A percentile compares a stretch with the other conserved stretches of the same genome.
Evolutionary conservation across 2,329 filamentous ascomycete species (phyloP).

Genomic region (Drechslera avenae): DNA sequence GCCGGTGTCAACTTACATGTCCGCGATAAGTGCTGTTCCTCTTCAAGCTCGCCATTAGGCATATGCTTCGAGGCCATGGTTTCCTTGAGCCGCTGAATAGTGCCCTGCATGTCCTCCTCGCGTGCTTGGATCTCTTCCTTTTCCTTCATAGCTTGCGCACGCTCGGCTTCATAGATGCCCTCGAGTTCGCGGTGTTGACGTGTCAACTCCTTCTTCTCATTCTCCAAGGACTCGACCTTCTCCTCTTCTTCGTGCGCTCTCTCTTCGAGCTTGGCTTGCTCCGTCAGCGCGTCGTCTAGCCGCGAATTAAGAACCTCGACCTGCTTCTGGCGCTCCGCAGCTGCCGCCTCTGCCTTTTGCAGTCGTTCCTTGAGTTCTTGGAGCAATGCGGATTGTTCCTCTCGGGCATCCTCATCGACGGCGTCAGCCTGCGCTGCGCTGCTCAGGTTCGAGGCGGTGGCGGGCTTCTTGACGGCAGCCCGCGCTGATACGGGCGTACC

Average conservation of each 20-base stretch:
- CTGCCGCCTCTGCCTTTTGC: constrained; percentile 76
- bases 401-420: constrained; percentile 69
- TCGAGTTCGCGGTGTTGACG: constrained; percentile 90
- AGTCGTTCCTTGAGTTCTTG: constrained; percentile 85
- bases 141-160: constrained; percentile 84
- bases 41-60: constrained; percentile 54
- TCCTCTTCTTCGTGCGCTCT: constrained; percentile 84
- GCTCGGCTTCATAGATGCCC: constrained; percentile 88
- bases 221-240: constrained; percentile 77
- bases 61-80: constrained; percentile 76
- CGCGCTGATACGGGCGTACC: constrained; percentile 49
- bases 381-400: constrained; percentile 77
- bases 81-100: constrained; percentile 92
- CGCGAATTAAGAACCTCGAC: constrained; percentile 81
- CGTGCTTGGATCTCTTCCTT: constrained; percentile 84
- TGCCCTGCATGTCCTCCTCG: constrained; percentile 87
- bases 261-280: constrained; percentile 88
- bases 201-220: constrained; percentile 81
- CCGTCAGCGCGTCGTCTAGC: constrained; percentile 80
- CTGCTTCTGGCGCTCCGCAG: constrained; percentile 83
- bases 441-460: constrained; percentile 41
- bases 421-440: constrained; percentile 45
- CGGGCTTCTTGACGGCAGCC: constrained; percentile 46
- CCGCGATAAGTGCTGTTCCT: constrained; percentile 57
- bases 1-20: constrained; percentile 56